Evolutionary conservation across 129 eudicot genomes (phyloP).

Genomic region (Glebionis coronaria): DNA sequence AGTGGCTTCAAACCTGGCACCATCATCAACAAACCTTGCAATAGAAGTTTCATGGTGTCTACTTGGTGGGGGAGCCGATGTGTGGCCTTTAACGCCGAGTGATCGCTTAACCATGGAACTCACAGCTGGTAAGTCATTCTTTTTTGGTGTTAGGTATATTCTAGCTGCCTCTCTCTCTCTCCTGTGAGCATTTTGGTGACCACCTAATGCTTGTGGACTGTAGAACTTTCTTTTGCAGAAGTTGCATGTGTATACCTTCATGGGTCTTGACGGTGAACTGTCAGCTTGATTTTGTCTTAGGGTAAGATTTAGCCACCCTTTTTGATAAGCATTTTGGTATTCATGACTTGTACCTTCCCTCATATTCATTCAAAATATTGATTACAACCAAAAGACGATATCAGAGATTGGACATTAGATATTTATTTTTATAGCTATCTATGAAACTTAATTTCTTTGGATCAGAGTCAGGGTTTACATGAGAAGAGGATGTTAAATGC

Average conservation of each 20-base stretch:
- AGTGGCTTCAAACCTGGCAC: neutral
- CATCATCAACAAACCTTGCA: conserved; percentile 4
- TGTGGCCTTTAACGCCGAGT: conserved; percentile 11
- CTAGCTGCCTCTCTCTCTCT: neutral
- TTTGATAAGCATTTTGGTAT: neutral
- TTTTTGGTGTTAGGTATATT: conserved; percentile 7
- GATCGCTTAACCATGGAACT: neutral
- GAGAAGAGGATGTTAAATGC: no score
- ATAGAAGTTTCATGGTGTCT: neutral
- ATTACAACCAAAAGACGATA: no score
- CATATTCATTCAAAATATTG: no score
- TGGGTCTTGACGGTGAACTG: neutral
- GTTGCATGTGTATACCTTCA: neutral
- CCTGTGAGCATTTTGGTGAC: neutral
- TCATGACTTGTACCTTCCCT: no score
- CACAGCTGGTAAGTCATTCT: conserved; percentile 13
- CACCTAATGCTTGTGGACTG: conserved; percentile 8
- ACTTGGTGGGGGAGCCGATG: neutral
- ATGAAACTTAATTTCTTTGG: no score
- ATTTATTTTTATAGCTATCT: no score
- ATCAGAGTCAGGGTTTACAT: no score
- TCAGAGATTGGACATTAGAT: no score
- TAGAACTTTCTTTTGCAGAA: neutral
- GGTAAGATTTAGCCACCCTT: neutral
- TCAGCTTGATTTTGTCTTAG: no score